Evolutionary conservation across 495 filamentous ascomycete species (phyloP).

Genomic region (Tuber umbilicatum): DNA sequence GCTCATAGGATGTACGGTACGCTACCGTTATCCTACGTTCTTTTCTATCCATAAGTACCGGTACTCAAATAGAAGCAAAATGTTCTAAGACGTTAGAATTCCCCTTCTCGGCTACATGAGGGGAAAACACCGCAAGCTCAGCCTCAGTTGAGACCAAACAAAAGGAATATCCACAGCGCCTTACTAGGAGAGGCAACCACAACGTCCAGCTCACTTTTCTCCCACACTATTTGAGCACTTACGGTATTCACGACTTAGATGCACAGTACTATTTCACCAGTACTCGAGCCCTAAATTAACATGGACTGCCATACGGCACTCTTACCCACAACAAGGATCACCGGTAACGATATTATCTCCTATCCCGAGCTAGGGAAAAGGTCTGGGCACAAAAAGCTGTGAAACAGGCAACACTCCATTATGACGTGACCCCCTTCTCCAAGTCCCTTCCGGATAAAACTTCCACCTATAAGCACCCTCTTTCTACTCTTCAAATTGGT

Average conservation of each 20-base stretch:
- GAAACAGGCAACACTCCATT: not conserved
- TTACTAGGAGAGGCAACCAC: too few species aligned
- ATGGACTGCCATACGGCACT: not conserved
- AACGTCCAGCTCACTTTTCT: too few species aligned
- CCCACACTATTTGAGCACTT: too few species aligned
- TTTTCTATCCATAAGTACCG: too few species aligned
- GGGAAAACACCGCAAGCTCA: too few species aligned
- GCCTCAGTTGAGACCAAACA: too few species aligned
- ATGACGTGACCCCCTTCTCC: not conserved
- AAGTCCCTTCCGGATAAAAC: not conserved
- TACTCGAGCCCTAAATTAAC: not conserved
- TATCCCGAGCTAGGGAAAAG: not conserved
- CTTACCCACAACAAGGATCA: not conserved
- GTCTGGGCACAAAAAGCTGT: not conserved
- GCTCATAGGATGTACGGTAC: not conserved
- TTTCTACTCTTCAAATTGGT: not conserved
- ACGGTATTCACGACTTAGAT: too few species aligned
- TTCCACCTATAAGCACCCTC: conserved; percentile 5
- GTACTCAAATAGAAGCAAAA: too few species aligned
- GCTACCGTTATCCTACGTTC: not conserved
- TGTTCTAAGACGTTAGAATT: too few species aligned
- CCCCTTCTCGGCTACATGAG: too few species aligned
- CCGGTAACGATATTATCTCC: not conserved
- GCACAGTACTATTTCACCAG: too few species aligned
- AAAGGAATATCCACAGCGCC: too few species aligned